Percentiles rank a stretch among this genome's conserved stretches.
These are phyloP conservation scores for Kodamaea derodonti DNA, from an alignment of 1,139 yeast species.

Conservation along the genomic window DNA sequence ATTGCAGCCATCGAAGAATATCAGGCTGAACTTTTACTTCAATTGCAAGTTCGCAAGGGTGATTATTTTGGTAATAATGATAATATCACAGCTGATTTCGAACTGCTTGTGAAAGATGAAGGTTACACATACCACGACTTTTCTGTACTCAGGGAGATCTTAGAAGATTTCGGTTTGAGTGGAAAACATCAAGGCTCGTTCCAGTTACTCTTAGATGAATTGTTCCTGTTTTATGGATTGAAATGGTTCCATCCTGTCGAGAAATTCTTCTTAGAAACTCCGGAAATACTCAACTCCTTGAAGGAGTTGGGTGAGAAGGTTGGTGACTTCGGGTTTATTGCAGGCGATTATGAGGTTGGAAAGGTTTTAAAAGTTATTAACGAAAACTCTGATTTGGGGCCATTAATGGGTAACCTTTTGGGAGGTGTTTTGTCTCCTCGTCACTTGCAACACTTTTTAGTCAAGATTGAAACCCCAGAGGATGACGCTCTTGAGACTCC, in stretches of 20 bases:
- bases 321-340: not conserved
- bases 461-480: not conserved
- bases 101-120: not conserved
- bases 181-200: constrained; percentile 6
- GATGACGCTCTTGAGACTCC: not conserved
- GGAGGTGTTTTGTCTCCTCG: constrained; percentile 1
- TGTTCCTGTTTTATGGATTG: constrained; percentile 4
- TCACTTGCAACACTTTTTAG: not conserved
- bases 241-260: constrained; percentile 8
- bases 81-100: constrained; percentile 4
- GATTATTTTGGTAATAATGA: constrained; percentile 3
- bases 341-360: not conserved
- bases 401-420: not conserved
- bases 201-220: constrained; percentile 6
- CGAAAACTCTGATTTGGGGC: not conserved
- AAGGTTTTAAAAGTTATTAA: not conserved
- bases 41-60: not conserved
- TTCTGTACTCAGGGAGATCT: not conserved
- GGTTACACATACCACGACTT: not conserved
- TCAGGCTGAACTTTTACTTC: not conserved
- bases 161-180: not conserved
- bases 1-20: not conserved
- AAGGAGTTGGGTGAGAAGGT: not conserved
- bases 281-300: not conserved
- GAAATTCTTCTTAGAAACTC: constrained; percentile 2